phyloP scores from a whole-genome alignment of 2,329 filamentous ascomycete genomes.

The Aspergillus neoniger region DNA sequence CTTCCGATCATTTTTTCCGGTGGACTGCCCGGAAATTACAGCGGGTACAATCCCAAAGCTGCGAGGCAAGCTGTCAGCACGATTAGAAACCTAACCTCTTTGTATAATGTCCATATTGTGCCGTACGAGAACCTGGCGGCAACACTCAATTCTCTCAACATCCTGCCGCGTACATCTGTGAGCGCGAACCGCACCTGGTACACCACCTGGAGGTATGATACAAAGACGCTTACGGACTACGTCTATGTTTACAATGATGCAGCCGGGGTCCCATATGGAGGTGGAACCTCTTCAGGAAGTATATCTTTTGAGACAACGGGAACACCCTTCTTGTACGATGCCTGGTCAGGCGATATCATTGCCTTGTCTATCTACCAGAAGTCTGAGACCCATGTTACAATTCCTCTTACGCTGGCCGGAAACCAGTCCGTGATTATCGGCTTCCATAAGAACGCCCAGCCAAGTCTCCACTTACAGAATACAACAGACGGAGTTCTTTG shows the following conservation, averaged over 20 bases:
- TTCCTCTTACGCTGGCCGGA: constrained; percentile 39
- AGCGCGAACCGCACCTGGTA: constrained; percentile 35
- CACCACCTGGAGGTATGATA: constrained; percentile 39
- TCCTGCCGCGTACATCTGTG: constrained; percentile 36
- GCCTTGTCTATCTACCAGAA: constrained; percentile 36
- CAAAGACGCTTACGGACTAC: constrained; percentile 31
- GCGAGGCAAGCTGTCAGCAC: constrained; percentile 7
- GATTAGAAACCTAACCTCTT: constrained; percentile 24
- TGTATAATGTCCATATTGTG: constrained; percentile 40
- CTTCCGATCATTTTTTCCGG: constrained; percentile 49
- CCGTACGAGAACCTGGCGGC: constrained; percentile 31
- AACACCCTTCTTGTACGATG: constrained; percentile 42
- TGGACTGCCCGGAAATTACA: constrained; percentile 32
- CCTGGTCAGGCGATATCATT: constrained; percentile 45
- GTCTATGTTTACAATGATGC: constrained; percentile 46
- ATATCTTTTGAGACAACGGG: constrained; percentile 33
- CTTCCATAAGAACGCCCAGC: constrained; percentile 25
- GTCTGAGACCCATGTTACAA: constrained; percentile 28
- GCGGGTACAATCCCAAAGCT: background rate
- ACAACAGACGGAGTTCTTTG: constrained; percentile 9
- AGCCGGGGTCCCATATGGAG: background rate
- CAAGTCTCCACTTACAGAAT: background rate
- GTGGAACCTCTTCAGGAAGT: constrained; percentile 20
- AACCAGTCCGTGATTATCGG: constrained; percentile 46
- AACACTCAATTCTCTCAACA: constrained; percentile 32